Conservation (phyloP, 1,284 basidiomycete genomes). For the Ustilago nuda region DNA sequence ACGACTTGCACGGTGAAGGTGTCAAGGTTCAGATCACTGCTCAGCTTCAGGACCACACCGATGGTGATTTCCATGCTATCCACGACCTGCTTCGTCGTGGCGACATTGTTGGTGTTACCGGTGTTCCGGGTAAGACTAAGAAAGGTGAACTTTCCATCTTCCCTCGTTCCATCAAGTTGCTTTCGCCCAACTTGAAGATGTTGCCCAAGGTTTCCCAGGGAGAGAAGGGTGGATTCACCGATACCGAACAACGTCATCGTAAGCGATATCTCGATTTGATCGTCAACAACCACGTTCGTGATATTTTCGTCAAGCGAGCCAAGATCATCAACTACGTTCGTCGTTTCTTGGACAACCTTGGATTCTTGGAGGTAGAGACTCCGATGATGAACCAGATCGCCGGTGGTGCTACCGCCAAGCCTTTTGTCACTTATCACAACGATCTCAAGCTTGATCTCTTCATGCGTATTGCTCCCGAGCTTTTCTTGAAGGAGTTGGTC, state of each 20-base stretch:
- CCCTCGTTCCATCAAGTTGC: slow-evolving; percentile 83
- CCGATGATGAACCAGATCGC: slow-evolving; percentile 98
- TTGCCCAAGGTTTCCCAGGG: slow-evolving; percentile 73
- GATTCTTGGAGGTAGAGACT: slow-evolving; percentile 99
- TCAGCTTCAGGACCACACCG: slow-evolving; percentile 78
- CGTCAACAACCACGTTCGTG: slow-evolving; percentile 89
- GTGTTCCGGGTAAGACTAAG: slow-evolving; percentile 90
- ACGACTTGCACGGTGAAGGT: slow-evolving; percentile 93
- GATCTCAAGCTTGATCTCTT: slow-evolving; percentile 97
- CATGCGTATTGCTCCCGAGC: slow-evolving; percentile 96
- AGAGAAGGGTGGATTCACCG: slow-evolving; percentile 76
- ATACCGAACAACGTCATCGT: slow-evolving; percentile 96
- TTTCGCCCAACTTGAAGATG: slow-evolving; percentile 95
- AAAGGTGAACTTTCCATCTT: slow-evolving; percentile 95
- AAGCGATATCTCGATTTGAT: slow-evolving; percentile 99
- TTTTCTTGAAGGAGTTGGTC: slow-evolving; percentile 97
- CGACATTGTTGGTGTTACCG: slow-evolving; percentile 93
- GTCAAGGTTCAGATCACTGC: slow-evolving; percentile 96
- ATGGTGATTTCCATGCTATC: slow-evolving; percentile 76
- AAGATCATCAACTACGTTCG: slow-evolving; percentile 75
- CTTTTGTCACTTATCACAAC: slow-evolving; percentile 98
- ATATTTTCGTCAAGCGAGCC: slow-evolving; percentile 87
- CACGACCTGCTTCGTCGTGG: slow-evolving; percentile 93
- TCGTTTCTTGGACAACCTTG: slow-evolving; percentile 87
- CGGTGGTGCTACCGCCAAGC: slow-evolving; percentile 97